These are phyloP conservation scores for Candida maltosa DNA, from an alignment of 805 yeast species.

Conservation along the genomic window DNA sequence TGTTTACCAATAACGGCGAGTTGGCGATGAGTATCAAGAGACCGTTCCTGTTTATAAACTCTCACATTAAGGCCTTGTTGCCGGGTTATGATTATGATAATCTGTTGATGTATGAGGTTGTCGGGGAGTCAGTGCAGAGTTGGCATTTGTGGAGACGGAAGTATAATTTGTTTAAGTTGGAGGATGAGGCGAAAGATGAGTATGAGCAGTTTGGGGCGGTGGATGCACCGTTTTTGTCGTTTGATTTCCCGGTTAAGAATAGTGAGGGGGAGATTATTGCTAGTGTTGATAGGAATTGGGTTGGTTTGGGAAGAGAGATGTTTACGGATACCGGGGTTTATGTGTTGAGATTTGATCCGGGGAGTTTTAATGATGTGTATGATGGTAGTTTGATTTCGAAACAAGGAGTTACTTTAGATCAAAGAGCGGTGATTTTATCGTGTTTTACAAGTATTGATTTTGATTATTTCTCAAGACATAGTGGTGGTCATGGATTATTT, in stretches of 20 bases:
- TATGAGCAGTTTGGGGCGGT: slow-evolving; percentile 82
- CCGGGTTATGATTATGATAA: slow-evolving; percentile 48
- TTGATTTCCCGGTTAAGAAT: slow-evolving; percentile 77
- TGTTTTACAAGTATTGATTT: slow-evolving; percentile 91
- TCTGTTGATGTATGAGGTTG: slow-evolving; percentile 37
- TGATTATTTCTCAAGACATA: slow-evolving; percentile 95
- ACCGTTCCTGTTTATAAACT: slow-evolving; percentile 85
- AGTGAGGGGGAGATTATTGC: slow-evolving; percentile 59
- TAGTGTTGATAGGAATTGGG: slow-evolving; percentile 89
- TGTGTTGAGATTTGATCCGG: slow-evolving; percentile 77
- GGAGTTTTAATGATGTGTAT: slow-evolving; percentile 50
- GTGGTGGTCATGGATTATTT: slow-evolving; percentile 51
- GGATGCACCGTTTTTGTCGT: slow-evolving; percentile 83
- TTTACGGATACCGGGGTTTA: slow-evolving; percentile 95
- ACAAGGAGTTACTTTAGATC: slow-evolving; percentile 63
- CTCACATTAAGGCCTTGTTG: slow-evolving; percentile 71
- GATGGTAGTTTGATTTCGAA: slow-evolving; percentile 40
- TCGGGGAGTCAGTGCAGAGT: slow-evolving; percentile 87
- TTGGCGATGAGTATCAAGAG: slow-evolving; percentile 65
- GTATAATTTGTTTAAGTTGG: slow-evolving; percentile 70
- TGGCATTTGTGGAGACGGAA: slow-evolving; percentile 95
- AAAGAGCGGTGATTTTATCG: slow-evolving; percentile 82
- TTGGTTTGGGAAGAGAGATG: slow-evolving; percentile 87
- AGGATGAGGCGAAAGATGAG: slow-evolving; percentile 36
- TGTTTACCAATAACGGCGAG: slow-evolving; percentile 63